These are phyloP conservation scores for Seiridium cupressi DNA, from an alignment of 2,329 filamentous ascomycete genomes.

Conservation along the genomic window DNA sequence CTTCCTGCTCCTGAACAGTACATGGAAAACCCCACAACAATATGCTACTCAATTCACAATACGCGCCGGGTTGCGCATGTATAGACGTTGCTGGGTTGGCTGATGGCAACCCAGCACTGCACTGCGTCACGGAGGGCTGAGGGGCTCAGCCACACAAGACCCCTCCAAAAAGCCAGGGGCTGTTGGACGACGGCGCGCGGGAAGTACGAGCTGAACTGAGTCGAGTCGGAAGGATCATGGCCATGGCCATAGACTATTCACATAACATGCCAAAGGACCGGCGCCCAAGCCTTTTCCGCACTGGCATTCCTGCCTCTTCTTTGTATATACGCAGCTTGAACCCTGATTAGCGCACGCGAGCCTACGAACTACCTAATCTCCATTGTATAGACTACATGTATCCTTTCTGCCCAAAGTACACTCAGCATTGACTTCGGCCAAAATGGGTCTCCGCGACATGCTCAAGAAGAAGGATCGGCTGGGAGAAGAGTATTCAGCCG, in stretches of 20 bases:
- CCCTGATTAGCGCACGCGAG: not conserved
- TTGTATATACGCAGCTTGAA: not conserved
- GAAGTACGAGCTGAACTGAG: not conserved
- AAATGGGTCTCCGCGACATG: conserved; percentile 52
- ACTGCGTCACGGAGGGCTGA: not conserved
- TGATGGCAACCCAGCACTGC: not conserved
- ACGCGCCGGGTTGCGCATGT: too few species aligned
- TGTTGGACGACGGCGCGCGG: not conserved
- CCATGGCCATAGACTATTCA: not conserved
- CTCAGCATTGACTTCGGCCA: not conserved
- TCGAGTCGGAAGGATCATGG: not conserved
- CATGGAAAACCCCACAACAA: too few species aligned
- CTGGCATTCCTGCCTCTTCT: conserved; percentile 2
- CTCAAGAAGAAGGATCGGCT: conserved; percentile 53
- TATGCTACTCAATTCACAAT: too few species aligned
- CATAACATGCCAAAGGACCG: not conserved
- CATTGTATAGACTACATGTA: too few species aligned
- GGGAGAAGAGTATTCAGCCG: conserved; percentile 30
- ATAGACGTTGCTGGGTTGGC: too few species aligned
- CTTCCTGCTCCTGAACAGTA: too few species aligned
- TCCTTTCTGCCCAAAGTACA: too few species aligned
- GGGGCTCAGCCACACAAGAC: not conserved
- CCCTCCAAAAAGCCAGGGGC: not conserved
- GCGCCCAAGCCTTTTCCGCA: not conserved
- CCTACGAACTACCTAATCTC: not conserved